Evolutionary conservation across 495 filamentous ascomycete species (phyloP), one percentile per base, ranked within the genome.

Genomic region (Aspergillus mulundensis): DNA sequence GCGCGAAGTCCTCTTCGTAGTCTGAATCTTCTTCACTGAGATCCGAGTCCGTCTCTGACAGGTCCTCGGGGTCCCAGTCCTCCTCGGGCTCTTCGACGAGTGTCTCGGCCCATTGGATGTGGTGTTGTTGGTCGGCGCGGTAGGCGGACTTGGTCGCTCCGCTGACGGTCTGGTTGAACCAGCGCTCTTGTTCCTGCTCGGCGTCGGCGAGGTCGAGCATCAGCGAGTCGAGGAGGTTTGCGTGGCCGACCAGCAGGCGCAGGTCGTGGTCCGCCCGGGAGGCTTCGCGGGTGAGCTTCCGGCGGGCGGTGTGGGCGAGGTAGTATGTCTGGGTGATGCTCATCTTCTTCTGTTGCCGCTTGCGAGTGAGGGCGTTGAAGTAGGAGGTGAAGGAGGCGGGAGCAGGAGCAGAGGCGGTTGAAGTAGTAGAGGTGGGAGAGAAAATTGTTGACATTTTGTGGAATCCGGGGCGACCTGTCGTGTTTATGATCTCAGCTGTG

Each of bases 291-390:
- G 90, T 88, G 65, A 98, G 91, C 90, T 98, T 97, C 69, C 85
- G 86, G 63, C 94, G 85, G 70, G 94, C 94, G 73, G 90, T 90
- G 81, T 95, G 89, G 66, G 95, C 94, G 63, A 97, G 86, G 79
- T 90, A 95, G 86, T 96, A 97, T 59, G 92, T 97, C 77, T 97
- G 90, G 4, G 94, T 91, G 74, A 97, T 85, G 69, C 86, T 91
- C 94, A 98, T 97, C 77, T 88, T 92, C 74, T 85, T 83, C 68
- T 84, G 81, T 66, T 77, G 73, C 30, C 80, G 80, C 52, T 63
- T 53, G 2, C 66, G 70, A 42, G 58, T 40, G 50, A 74, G 61
- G 14, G 70, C 67, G 14, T 63, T 51, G 40, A 74, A 73, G 63
- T 70, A 74, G 54, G 72, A 66, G 54, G 54, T 62, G 59, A 66